Evolutionary conservation across 2,329 filamentous ascomycete species (phyloP).

Genomic region (Periglandula ipomoeae): DNA sequence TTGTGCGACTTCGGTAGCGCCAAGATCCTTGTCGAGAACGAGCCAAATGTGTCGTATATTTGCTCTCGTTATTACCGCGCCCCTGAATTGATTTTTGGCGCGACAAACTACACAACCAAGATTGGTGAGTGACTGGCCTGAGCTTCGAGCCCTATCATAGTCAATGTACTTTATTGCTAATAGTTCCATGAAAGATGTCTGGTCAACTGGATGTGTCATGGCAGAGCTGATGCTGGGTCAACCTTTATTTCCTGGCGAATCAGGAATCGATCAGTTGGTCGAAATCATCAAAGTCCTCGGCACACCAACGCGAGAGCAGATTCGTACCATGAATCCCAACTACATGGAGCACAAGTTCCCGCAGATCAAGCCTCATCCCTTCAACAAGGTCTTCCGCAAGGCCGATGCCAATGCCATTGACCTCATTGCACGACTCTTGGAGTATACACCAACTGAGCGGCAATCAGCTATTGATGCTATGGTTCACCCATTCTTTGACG

Average conservation of each 20-base stretch:
- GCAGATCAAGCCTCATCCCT: conserved; percentile 98
- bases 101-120: conserved; percentile 99
- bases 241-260: conserved; percentile 95
- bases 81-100: conserved; percentile 95
- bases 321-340: conserved; percentile 99
- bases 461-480: conserved; percentile 91
- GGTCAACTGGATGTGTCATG: conserved; percentile 99
- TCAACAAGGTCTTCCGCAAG: conserved; percentile 98
- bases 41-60: conserved; percentile 99
- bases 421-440: conserved; percentile 83
- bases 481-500: conserved; percentile 98
- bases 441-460: conserved; percentile 96
- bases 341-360: conserved; percentile 99
- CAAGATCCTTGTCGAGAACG: conserved; percentile 96
- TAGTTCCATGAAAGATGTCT: conserved; percentile 66
- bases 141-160: too few species aligned
- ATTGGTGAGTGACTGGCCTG: conserved; percentile 84
- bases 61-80: conserved; percentile 98
- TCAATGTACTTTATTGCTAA: too few species aligned
- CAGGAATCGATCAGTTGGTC: conserved; percentile 94
- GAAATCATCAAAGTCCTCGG: conserved; percentile 99
- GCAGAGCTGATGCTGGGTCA: conserved; percentile 98
- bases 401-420: conserved; percentile 89
- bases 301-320: conserved; percentile 93
- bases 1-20: conserved; percentile 98